phyloP scores from a whole-genome alignment of 208 protist genomes.

The Leishmania gerbilli region DNA sequence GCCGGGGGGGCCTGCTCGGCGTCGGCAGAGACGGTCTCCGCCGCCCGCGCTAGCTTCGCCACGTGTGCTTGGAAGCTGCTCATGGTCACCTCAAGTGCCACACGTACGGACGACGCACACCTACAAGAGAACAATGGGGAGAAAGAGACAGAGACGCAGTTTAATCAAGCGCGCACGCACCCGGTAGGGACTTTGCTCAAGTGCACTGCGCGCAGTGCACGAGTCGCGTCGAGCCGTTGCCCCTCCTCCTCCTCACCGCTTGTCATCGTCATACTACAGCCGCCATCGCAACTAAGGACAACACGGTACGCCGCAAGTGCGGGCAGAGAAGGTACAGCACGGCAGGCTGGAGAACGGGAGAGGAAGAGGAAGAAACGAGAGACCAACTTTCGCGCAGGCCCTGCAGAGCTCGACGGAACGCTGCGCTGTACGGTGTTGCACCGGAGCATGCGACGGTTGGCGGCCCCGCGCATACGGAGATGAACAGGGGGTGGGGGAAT shows the following conservation, averaged over 20 bases:
- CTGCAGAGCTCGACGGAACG: not conserved
- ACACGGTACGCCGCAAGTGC: not conserved
- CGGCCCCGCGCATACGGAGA: not conserved
- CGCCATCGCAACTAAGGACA: not conserved
- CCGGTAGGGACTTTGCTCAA: not conserved
- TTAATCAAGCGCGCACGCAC: not conserved
- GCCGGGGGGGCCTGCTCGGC: not conserved
- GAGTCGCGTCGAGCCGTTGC: not conserved
- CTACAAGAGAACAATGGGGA: not conserved
- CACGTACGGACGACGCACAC: not conserved
- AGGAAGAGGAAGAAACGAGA: constrained; percentile 1
- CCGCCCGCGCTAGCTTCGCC: constrained; percentile 25
- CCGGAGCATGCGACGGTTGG: not conserved
- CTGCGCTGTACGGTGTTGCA: not conserved
- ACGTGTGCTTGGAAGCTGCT: constrained; percentile 28
- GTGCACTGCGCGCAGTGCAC: not conserved
- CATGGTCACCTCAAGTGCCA: not conserved
- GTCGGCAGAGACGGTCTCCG: constrained; percentile 15
- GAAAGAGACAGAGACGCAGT: not conserved
- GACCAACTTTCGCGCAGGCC: not conserved
- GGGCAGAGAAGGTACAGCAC: not conserved
- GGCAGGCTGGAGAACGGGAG: not conserved
- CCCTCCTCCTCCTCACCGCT: not conserved
- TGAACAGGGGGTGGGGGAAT: not conserved
- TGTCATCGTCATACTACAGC: not conserved